Percentiles rank a stretch among this genome's conserved stretches.
These are phyloP conservation scores for Neonectria sp. DNA, from an alignment of 2,329 filamentous ascomycete species.

Conservation along the genomic window DNA sequence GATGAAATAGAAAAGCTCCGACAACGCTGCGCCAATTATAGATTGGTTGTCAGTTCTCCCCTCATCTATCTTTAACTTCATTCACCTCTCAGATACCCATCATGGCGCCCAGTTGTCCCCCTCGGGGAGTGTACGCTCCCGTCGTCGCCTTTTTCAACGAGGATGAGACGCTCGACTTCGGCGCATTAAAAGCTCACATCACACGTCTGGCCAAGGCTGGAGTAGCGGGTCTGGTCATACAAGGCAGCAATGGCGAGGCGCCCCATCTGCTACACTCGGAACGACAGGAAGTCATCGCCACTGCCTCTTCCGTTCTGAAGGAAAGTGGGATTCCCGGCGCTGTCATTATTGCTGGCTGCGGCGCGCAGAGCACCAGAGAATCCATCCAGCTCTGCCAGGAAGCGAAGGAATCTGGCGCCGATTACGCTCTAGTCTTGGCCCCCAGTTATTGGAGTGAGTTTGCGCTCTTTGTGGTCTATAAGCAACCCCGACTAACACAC, in stretches of 20 bases:
- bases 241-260: constrained; percentile 83
- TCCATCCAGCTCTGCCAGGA: constrained; percentile 76
- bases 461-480: constrained; percentile 43
- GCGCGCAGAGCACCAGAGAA: constrained; percentile 78
- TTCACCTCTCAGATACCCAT: neutral
- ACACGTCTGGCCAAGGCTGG: constrained; percentile 74
- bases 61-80: neutral
- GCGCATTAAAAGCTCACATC: constrained; percentile 66
- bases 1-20: neutral
- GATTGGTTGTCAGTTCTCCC: neutral
- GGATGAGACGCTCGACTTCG: constrained; percentile 70
- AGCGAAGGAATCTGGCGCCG: constrained; percentile 74
- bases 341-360: constrained; percentile 79
- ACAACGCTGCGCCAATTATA: neutral
- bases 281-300: constrained; percentile 71
- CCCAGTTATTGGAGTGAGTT: constrained; percentile 77
- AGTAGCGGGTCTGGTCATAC: constrained; percentile 78
- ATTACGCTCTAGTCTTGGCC: constrained; percentile 77
- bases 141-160: constrained; percentile 74
- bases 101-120: constrained; percentile 23
- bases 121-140: constrained; percentile 71
- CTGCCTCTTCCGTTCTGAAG: constrained; percentile 74
- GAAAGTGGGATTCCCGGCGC: constrained; percentile 68
- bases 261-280: constrained; percentile 79
- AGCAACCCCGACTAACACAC: neutral